phyloP scores from a whole-genome alignment of 2,329 filamentous ascomycete species.

The Fusarium nurragi region DNA sequence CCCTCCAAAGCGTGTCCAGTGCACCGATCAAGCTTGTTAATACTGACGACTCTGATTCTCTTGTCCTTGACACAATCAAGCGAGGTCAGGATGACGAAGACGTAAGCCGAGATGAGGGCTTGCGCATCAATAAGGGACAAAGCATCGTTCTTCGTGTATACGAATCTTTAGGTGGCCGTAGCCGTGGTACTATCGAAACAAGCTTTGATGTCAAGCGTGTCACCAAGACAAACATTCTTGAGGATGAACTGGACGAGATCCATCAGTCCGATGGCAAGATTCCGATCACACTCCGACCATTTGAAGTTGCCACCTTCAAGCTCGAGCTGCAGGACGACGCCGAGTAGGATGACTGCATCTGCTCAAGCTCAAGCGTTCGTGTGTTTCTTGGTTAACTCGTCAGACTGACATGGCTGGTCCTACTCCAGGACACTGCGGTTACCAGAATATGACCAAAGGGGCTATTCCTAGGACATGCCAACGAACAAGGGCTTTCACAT shows the following conservation, averaged over 20 bases:
- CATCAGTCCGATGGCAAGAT: constrained; percentile 61
- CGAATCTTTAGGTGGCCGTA: constrained; percentile 85
- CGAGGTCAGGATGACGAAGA: constrained; percentile 89
- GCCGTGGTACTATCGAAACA: constrained; percentile 74
- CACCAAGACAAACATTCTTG: constrained; percentile 85
- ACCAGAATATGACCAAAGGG: not conserved
- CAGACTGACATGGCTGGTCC: not conserved
- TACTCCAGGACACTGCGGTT: not conserved
- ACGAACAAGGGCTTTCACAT: not conserved
- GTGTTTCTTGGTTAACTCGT: constrained; percentile 22
- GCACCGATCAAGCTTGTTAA: constrained; percentile 74
- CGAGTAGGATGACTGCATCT: constrained; percentile 42
- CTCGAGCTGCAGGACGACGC: constrained; percentile 59
- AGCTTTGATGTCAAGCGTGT: constrained; percentile 77
- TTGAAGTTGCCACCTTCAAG: constrained; percentile 86
- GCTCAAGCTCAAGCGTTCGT: constrained; percentile 30
- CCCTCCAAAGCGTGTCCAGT: constrained; percentile 41
- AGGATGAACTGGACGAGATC: constrained; percentile 82
- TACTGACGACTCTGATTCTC: constrained; percentile 60
- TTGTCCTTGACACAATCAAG: constrained; percentile 91
- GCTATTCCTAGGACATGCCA: not conserved
- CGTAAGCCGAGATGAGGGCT: constrained; percentile 67
- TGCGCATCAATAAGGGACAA: constrained; percentile 73
- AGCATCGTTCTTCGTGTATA: constrained; percentile 88
- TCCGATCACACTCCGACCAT: constrained; percentile 74